Percentiles rank a stretch among this genome's conserved stretches.
Evolutionary conservation across 768 basidiomycete genomes (phyloP).

Genomic region (Tubosaeta sp.): DNA sequence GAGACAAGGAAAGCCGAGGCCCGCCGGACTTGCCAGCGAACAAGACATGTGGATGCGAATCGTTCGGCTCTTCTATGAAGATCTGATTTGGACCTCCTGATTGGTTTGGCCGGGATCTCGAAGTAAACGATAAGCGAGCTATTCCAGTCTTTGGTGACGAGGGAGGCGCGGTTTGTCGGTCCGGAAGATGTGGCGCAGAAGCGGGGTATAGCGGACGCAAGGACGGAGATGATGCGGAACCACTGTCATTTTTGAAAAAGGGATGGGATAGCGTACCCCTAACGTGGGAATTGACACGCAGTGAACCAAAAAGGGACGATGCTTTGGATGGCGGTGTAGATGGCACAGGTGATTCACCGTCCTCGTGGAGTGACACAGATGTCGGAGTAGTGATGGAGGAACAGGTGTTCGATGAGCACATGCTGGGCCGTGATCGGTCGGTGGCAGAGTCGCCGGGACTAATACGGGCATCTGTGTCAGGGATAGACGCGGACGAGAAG

Average conservation of each 20-base stretch:
- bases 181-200: conserved; percentile 38
- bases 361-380: conserved; percentile 36
- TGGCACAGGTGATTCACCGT: conserved; percentile 35
- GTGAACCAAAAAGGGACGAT: conserved; percentile 31
- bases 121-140: conserved; percentile 31
- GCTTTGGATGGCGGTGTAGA: conserved; percentile 35
- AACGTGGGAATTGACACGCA: conserved; percentile 28
- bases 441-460: conserved; percentile 39
- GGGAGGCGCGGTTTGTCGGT: conserved; percentile 30
- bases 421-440: conserved; percentile 51
- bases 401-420: conserved; percentile 57
- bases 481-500: conserved; percentile 48
- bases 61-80: conserved; percentile 24
- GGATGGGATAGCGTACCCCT: conserved; percentile 30
- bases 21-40: conserved; percentile 21
- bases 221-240: conserved; percentile 30
- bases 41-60: conserved; percentile 29
- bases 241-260: conserved; percentile 26
- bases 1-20: conserved; percentile 30
- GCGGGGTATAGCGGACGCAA: conserved; percentile 36
- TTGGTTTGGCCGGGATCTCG: conserved; percentile 17
- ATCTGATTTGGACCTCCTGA: conserved; percentile 16
- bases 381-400: conserved; percentile 40
- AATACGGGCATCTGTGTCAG: conserved; percentile 41
- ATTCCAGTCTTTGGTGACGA: conserved; percentile 28